Percentiles rank a stretch among this genome's conserved stretches.
phyloP scores from a whole-genome alignment of 306 rosid genomes.

The Citrullus colocynthis region DNA sequence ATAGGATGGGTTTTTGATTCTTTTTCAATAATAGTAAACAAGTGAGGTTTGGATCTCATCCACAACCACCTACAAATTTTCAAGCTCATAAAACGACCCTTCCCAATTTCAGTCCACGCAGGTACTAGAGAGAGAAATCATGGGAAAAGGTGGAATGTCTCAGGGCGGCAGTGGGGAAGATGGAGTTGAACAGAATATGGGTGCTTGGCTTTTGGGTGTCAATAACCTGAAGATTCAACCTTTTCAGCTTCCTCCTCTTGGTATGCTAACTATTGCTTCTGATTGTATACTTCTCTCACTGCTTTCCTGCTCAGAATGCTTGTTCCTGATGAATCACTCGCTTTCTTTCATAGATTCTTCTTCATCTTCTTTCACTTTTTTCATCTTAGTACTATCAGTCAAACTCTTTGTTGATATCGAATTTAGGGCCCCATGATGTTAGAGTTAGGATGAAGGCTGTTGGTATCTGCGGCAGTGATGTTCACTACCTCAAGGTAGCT shows the following conservation, averaged over 20 bases:
- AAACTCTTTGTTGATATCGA: background rate
- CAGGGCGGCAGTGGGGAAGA: conserved; percentile 27
- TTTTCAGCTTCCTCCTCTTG: conserved; percentile 67
- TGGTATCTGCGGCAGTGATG: conserved; percentile 96
- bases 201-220: conserved; percentile 73
- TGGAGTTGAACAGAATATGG: conserved; percentile 61
- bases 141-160: conserved; percentile 75
- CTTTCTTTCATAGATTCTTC: background rate
- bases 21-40: background rate
- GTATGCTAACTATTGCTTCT: conserved; percentile 13
- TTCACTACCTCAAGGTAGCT: conserved; percentile 67
- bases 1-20: background rate
- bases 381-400: background rate
- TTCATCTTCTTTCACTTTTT: background rate
- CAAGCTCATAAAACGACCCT: background rate
- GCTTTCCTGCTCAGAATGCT: background rate
- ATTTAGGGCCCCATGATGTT: conserved; percentile 69
- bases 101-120: background rate
- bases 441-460: conserved; percentile 75
- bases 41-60: background rate
- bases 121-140: conserved; percentile 4
- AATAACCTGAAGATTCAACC: conserved; percentile 80
- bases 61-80: background rate
- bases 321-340: background rate
- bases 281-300: background rate